phyloP scores from a whole-genome alignment of 306 rosid species.

The Fagus sylvatica region DNA sequence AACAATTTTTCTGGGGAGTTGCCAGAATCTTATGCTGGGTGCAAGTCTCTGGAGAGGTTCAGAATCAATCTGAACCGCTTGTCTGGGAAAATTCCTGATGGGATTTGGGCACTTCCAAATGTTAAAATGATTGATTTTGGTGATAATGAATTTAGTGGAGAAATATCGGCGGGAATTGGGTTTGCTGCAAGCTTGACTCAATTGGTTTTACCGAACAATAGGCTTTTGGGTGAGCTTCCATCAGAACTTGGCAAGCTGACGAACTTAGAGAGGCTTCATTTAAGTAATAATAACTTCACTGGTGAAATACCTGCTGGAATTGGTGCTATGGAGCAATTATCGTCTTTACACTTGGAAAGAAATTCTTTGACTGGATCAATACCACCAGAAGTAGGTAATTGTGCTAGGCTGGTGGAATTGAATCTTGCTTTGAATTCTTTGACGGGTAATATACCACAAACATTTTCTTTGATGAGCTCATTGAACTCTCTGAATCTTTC shows the following conservation, averaged over 20 bases:
- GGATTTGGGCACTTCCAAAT: constrained; percentile 75
- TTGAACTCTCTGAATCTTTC: constrained; percentile 85
- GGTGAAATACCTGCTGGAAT: constrained; percentile 74
- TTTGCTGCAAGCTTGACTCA: constrained; percentile 63
- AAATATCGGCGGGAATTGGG: constrained; percentile 56
- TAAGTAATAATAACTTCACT: constrained; percentile 62
- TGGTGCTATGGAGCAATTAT: constrained; percentile 67
- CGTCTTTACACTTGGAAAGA: constrained; percentile 72
- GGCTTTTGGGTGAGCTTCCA: constrained; percentile 79
- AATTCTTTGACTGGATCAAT: constrained; percentile 70
- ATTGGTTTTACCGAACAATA: constrained; percentile 59
- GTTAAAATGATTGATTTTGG: constrained; percentile 76
- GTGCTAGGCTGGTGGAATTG: constrained; percentile 73
- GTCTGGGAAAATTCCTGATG: constrained; percentile 68
- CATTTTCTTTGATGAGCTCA: constrained; percentile 66
- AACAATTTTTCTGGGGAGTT: constrained; percentile 79
- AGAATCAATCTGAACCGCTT: constrained; percentile 66
- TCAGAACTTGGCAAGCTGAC: constrained; percentile 65
- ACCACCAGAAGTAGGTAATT: constrained; percentile 64
- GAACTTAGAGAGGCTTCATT: constrained; percentile 72
- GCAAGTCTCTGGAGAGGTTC: constrained; percentile 73
- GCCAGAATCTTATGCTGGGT: constrained; percentile 58
- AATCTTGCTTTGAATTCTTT: constrained; percentile 77
- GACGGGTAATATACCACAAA: constrained; percentile 60
- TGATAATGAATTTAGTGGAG: constrained; percentile 69